Percentiles rank a stretch among this genome's conserved stretches.
Conservation (phyloP, 441 rosid genomes). For the Viola pubescens region DNA sequence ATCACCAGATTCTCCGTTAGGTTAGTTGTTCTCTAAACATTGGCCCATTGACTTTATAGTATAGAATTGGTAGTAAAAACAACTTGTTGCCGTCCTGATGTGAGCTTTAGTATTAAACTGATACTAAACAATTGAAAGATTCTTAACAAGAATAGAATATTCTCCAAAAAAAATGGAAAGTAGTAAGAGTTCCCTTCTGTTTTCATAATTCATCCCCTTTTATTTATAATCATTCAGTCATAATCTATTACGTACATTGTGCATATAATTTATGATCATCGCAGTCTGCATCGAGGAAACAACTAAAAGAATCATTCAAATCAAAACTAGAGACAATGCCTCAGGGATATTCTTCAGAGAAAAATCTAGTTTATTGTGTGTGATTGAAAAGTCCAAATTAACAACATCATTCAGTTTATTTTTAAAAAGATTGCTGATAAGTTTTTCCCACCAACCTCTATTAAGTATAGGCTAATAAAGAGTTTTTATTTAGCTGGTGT, state of each 20-base stretch:
- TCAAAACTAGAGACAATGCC: slow-evolving; percentile 25
- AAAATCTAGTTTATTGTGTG: slow-evolving; percentile 12
- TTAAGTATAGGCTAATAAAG: slow-evolving; percentile 1
- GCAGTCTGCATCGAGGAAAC: slow-evolving; percentile 6
- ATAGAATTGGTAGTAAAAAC: slow-evolving; percentile 8
- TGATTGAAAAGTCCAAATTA: slow-evolving; percentile 18
- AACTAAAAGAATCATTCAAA: slow-evolving; percentile 17
- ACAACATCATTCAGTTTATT: background rate
- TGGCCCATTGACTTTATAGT: slow-evolving; percentile 13
- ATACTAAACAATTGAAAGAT: slow-evolving; percentile 11
- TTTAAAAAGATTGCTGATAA: background rate
- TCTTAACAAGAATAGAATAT: slow-evolving; percentile 11
- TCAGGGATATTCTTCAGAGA: slow-evolving; percentile 16
- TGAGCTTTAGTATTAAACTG: slow-evolving; percentile 19
- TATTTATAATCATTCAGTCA: background rate
- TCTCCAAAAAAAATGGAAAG: slow-evolving; percentile 11
- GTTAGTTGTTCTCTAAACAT: slow-evolving; percentile 9
- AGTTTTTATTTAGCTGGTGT: slow-evolving; percentile 9
- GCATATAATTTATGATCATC: background rate
- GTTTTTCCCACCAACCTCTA: slow-evolving; percentile 19
- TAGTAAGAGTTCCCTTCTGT: slow-evolving; percentile 1
- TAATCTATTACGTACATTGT: background rate
- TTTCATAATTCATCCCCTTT: slow-evolving; percentile 15
- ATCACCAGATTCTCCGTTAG: slow-evolving; percentile 4
- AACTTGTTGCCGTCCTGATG: slow-evolving; percentile 30